Evolutionary conservation across 2,329 filamentous ascomycete genomes (phyloP).

Genomic region (Cordyceps farinosa): DNA sequence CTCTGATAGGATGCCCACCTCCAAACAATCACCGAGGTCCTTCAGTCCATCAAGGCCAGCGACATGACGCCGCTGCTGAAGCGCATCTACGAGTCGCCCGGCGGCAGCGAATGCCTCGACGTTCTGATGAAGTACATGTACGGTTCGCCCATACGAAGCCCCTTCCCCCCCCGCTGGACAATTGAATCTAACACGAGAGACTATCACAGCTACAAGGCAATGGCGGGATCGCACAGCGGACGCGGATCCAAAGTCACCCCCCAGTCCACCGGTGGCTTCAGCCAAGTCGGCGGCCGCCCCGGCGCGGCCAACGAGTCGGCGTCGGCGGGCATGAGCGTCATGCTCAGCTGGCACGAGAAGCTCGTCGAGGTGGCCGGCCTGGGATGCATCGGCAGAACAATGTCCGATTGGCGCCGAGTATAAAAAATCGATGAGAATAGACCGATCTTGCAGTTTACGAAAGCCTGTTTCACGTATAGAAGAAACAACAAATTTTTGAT

Average conservation of each 20-base stretch:
- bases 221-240: conserved; percentile 46
- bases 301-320: conserved; percentile 61
- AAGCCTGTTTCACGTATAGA: conserved; percentile 3
- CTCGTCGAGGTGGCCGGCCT: conserved; percentile 89
- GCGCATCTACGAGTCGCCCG: conserved; percentile 72
- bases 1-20: conserved; percentile 71
- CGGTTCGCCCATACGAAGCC: conserved; percentile 28
- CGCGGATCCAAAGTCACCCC: conserved; percentile 51
- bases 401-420: conserved; percentile 90
- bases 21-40: conserved; percentile 83
- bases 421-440: conserved; percentile 20
- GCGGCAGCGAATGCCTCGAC: conserved; percentile 81
- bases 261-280: conserved; percentile 78
- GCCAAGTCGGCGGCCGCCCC: conserved; percentile 63
- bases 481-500: background rate
- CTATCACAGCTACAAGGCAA: conserved; percentile 75
- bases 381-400: conserved; percentile 87
- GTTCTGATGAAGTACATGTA: conserved; percentile 98
- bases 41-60: conserved; percentile 92
- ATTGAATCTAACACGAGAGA: background rate
- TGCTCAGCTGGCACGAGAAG: conserved; percentile 99
- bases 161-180: too few relatives aligned
- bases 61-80: conserved; percentile 90
- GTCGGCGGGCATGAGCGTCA: conserved; percentile 88
- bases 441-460: conserved; percentile 5